Evolutionary conservation across 1,284 basidiomycete genomes (phyloP).

Genomic region (Tilletia indica): DNA sequence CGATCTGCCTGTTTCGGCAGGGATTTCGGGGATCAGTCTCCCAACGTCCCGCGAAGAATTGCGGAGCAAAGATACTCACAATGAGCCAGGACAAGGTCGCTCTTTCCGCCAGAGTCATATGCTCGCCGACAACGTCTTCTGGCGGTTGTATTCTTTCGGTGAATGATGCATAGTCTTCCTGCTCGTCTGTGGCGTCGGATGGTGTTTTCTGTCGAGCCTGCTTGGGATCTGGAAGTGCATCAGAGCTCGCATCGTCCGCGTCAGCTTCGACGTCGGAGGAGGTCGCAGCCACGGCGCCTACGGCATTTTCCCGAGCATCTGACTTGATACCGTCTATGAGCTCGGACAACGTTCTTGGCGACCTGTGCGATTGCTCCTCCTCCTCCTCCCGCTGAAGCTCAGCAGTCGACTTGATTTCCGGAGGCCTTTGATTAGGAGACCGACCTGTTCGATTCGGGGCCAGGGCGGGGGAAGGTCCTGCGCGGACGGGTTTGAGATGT

Average conservation of each 20-base stretch:
- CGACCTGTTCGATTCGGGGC: neutral
- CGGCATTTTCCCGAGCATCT: neutral
- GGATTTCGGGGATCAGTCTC: neutral
- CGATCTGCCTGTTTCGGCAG: conserved; percentile 32
- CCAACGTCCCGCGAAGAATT: neutral
- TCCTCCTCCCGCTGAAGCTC: neutral
- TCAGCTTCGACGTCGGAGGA: neutral
- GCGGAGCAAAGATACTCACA: conserved; percentile 12
- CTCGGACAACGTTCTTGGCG: neutral
- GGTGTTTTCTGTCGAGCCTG: neutral
- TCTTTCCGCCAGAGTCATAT: conserved; percentile 48
- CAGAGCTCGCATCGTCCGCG: neutral
- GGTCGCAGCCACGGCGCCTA: neutral
- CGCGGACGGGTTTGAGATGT: conserved; percentile 36
- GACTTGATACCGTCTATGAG: neutral
- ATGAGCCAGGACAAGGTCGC: conserved; percentile 52
- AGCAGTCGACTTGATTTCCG: neutral
- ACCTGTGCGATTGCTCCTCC: neutral
- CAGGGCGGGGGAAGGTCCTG: conserved; percentile 24
- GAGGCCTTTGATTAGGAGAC: neutral
- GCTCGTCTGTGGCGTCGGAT: neutral
- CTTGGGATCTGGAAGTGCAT: neutral
- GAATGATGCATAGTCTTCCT: neutral
- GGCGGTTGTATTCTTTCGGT: conserved; percentile 39
- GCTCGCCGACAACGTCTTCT: conserved; percentile 31